Percentiles rank a stretch among this genome's conserved stretches.
phyloP scores from a whole-genome alignment of 805 yeast genomes.

The Torulaspora franciscae region DNA sequence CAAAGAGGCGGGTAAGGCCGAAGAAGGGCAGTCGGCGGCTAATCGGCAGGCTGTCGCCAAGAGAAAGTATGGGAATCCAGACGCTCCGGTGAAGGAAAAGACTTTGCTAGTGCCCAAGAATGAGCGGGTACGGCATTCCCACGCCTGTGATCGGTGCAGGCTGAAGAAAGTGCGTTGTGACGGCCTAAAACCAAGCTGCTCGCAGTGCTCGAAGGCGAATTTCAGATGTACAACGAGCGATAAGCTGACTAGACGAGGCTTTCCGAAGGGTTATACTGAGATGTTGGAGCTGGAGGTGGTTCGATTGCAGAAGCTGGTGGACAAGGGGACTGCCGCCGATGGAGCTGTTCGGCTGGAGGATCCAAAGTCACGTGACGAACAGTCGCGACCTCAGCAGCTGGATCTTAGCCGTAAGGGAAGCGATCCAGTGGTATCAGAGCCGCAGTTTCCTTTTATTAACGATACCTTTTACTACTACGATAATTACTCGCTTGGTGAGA shows the following conservation, averaged over 20 bases:
- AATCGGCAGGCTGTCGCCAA: conserved; percentile 4
- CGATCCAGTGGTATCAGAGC: conserved; percentile 3
- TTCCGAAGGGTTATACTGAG: conserved; percentile 79
- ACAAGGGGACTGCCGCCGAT: neutral
- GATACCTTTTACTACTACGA: conserved; percentile 27
- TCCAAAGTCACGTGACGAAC: neutral
- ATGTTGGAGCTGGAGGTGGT: conserved; percentile 60
- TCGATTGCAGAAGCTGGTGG: conserved; percentile 46
- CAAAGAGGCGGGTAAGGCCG: neutral
- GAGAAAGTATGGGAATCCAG: conserved; percentile 22
- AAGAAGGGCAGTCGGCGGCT: neutral
- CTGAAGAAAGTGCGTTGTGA: conserved; percentile 74
- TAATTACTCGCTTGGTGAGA: conserved; percentile 17
- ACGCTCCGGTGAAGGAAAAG: conserved; percentile 21
- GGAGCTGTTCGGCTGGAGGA: neutral
- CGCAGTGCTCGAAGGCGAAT: conserved; percentile 59
- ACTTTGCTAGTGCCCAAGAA: conserved; percentile 27
- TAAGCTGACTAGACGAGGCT: conserved; percentile 67
- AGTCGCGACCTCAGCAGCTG: neutral
- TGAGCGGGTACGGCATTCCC: conserved; percentile 47
- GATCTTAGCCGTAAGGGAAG: neutral
- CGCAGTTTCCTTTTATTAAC: conserved; percentile 25
- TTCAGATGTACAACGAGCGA: conserved; percentile 69
- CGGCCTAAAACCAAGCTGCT: conserved; percentile 62
- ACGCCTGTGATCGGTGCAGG: conserved; percentile 79